phyloP scores from a whole-genome alignment of 495 filamentous ascomycete species.

The Mycothermus thermophilus region DNA sequence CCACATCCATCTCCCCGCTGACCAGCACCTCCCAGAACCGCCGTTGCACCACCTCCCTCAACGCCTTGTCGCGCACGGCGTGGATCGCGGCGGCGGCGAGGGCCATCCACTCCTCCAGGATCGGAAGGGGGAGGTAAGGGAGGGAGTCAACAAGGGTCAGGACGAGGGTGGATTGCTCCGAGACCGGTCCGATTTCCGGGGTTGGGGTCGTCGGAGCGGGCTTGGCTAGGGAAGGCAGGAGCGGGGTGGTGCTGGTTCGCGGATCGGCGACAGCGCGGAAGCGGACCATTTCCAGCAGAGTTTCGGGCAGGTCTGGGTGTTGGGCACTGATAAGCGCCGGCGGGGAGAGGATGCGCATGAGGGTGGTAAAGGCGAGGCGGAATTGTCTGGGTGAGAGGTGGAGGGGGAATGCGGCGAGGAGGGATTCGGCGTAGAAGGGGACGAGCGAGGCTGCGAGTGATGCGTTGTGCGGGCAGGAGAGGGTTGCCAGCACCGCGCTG shows the following conservation, averaged over 20 bases:
- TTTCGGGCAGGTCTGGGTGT: conserved; percentile 64
- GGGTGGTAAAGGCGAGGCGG: conserved; percentile 78
- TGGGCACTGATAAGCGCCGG: conserved; percentile 56
- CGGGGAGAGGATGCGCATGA: conserved; percentile 74
- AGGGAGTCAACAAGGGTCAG: conserved; percentile 75
- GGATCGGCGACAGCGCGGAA: conserved; percentile 49
- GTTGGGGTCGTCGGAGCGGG: neutral
- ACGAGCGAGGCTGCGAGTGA: conserved; percentile 56
- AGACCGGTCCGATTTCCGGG: conserved; percentile 30
- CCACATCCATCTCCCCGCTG: conserved; percentile 84
- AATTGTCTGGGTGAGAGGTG: conserved; percentile 83
- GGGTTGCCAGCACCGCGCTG: conserved; percentile 65
- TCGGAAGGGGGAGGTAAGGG: conserved; percentile 51
- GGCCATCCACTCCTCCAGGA: conserved; percentile 52
- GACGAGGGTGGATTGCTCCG: conserved; percentile 68
- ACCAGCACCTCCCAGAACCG: conserved; percentile 78
- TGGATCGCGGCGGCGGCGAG: conserved; percentile 56
- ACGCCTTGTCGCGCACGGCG: conserved; percentile 41
- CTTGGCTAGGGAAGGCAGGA: conserved; percentile 13
- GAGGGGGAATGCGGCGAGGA: conserved; percentile 72
- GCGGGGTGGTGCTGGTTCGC: conserved; percentile 32
- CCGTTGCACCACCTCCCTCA: conserved; percentile 52
- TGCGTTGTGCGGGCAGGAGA: conserved; percentile 66
- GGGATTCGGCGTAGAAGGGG: conserved; percentile 73
- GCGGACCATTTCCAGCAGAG: conserved; percentile 66